Conservation (phyloP, 768 basidiomycete genomes). For the Boletus vermiculosoides region DNA sequence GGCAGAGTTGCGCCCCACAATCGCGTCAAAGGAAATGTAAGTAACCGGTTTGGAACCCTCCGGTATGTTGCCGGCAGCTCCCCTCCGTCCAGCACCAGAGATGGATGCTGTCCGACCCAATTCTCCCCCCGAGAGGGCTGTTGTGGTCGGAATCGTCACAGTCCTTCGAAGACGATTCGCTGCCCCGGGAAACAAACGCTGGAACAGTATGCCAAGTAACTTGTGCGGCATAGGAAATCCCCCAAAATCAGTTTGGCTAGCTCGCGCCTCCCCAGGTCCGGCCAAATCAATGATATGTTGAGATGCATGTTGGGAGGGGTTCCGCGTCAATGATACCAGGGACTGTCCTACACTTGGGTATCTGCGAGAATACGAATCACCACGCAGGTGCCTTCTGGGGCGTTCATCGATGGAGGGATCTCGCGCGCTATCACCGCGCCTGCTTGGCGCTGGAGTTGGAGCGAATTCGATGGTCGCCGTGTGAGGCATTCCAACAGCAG, state of each 20-base stretch:
- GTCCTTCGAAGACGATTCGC: conserved; percentile 60
- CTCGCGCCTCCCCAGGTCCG: conserved; percentile 9
- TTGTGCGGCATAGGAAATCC: conserved; percentile 73
- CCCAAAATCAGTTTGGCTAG: conserved; percentile 55
- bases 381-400: conserved; percentile 4
- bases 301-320: conserved; percentile 16
- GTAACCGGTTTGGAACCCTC: conserved; percentile 56
- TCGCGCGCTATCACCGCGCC: conserved; percentile 16
- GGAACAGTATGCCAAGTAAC: conserved; percentile 49
- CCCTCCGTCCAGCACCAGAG: conserved; percentile 7
- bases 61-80: conserved; percentile 18
- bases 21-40: conserved; percentile 84
- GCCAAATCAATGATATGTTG: conserved; percentile 14
- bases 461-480: conserved; percentile 56
- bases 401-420: conserved; percentile 7
- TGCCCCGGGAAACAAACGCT: conserved; percentile 61
- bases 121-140: conserved; percentile 45
- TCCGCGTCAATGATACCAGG: conserved; percentile 14
- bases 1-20: conserved; percentile 79
- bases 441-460: conserved; percentile 32
- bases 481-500: conserved; percentile 32
- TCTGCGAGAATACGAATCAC: conserved; percentile 16
- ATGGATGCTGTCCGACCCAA: conserved; percentile 28
- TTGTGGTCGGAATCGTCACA: conserved; percentile 72
- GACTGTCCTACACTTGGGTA: conserved; percentile 9